These are phyloP conservation scores for Diutina pseudorugosa DNA, from an alignment of 1,139 yeast species.

Conservation along the genomic window DNA sequence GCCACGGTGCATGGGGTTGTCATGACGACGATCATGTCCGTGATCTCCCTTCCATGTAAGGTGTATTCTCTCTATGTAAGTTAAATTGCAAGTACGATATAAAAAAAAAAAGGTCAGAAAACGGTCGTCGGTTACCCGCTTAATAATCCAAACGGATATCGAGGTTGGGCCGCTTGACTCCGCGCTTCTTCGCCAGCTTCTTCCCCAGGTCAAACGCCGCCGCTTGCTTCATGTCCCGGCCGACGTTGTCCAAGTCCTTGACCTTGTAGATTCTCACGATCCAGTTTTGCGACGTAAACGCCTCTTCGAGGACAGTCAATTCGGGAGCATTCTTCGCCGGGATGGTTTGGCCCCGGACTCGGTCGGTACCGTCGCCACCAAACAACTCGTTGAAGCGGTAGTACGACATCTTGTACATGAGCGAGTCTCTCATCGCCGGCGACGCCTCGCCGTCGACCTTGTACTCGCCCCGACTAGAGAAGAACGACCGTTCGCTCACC, in stretches of 20 bases:
- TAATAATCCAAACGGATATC: background rate
- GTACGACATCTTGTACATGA: slow-evolving; percentile 93
- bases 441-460: slow-evolving; percentile 77
- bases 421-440: slow-evolving; percentile 70
- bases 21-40: too few relatives aligned
- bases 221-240: slow-evolving; percentile 2
- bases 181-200: background rate
- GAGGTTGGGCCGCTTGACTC: background rate
- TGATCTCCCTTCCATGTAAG: too few relatives aligned
- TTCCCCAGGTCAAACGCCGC: background rate
- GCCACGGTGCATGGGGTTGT: too few relatives aligned
- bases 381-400: slow-evolving; percentile 72
- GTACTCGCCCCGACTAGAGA: slow-evolving; percentile 80
- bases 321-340: slow-evolving; percentile 45
- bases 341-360: slow-evolving; percentile 79
- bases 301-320: slow-evolving; percentile 81
- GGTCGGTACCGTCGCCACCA: slow-evolving; percentile 58
- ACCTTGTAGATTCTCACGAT: slow-evolving; percentile 89
- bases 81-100: too few relatives aligned
- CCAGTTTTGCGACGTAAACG: slow-evolving; percentile 93
- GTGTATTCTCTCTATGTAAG: background rate
- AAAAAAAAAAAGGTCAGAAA: too few relatives aligned
- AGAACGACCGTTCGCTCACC: slow-evolving; percentile 72
- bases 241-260: slow-evolving; percentile 62
- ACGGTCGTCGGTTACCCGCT: background rate